Evolutionary conservation across 2,329 filamentous ascomycete genomes (phyloP).

Genomic region (Alternaria ethzedia): DNA sequence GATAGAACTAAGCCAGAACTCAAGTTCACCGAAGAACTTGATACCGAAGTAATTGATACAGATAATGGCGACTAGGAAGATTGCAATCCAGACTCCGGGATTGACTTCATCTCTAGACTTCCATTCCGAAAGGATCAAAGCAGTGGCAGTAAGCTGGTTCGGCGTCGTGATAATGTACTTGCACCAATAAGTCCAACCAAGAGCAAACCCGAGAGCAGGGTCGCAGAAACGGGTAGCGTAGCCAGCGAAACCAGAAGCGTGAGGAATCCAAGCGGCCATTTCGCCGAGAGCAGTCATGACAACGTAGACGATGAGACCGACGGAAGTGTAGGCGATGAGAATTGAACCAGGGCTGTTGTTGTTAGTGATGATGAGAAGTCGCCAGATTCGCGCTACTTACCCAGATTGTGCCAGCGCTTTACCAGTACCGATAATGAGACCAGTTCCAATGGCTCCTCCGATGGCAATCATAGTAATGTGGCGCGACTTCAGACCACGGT

Average conservation of each 20-base stretch:
- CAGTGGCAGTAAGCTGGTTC: slow-evolving; percentile 82
- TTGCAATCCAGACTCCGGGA: slow-evolving; percentile 78
- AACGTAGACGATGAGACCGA: slow-evolving; percentile 76
- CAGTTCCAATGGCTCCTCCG: slow-evolving; percentile 75
- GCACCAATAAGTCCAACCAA: slow-evolving; percentile 64
- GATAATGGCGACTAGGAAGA: slow-evolving; percentile 54
- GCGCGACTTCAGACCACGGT: slow-evolving; percentile 60
- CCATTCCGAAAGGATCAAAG: slow-evolving; percentile 82
- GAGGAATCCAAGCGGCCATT: slow-evolving; percentile 83
- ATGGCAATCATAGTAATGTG: slow-evolving; percentile 72
- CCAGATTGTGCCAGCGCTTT: slow-evolving; percentile 57
- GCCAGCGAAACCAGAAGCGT: slow-evolving; percentile 79
- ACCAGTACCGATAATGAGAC: slow-evolving; percentile 72
- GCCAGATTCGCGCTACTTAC: slow-evolving; percentile 28
- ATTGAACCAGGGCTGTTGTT: slow-evolving; percentile 65
- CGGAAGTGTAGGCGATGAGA: slow-evolving; percentile 72
- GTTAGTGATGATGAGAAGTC: slow-evolving; percentile 17
- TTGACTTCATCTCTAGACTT: slow-evolving; percentile 69
- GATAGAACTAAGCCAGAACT: slow-evolving; percentile 57
- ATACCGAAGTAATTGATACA: slow-evolving; percentile 64
- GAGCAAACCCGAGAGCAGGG: slow-evolving; percentile 78
- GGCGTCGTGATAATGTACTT: slow-evolving; percentile 87
- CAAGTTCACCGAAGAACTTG: slow-evolving; percentile 58
- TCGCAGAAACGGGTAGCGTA: slow-evolving; percentile 82
- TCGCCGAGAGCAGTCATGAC: slow-evolving; percentile 84